These are phyloP conservation scores for Corymbia citriodora DNA, from an alignment of 441 rosid genomes.

Conservation along the genomic window DNA sequence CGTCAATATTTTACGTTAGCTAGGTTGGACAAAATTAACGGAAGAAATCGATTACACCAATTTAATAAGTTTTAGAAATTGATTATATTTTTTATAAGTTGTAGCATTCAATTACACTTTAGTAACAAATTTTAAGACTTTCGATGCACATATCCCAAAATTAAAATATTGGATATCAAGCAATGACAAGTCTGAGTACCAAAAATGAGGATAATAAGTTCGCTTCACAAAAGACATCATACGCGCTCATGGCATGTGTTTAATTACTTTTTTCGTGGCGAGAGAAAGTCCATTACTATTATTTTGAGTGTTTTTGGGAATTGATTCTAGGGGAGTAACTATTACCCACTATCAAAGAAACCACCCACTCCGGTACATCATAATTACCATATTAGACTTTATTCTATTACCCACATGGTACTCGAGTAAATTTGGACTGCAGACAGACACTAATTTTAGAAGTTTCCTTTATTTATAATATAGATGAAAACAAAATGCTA, in stretches of 20 bases:
- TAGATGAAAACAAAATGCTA: not conserved
- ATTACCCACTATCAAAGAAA: not conserved
- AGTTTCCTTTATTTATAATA: not conserved
- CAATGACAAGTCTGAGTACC: accelerated
- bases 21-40: too few relatives aligned
- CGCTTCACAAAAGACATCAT: not conserved
- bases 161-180: accelerated
- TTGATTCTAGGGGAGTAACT: not conserved
- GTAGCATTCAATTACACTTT: accelerated
- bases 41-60: accelerated
- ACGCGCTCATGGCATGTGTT: not conserved
- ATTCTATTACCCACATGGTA: not conserved
- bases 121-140: accelerated
- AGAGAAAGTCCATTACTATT: not conserved
- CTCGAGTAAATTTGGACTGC: not conserved
- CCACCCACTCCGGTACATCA: not conserved
- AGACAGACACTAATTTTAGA: not conserved
- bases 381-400: not conserved
- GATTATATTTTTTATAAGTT: accelerated
- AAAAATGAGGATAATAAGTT: not conserved
- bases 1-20: accelerated
- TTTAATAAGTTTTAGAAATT: accelerated
- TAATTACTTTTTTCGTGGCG: not conserved
- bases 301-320: not conserved
- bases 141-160: too few relatives aligned